phyloP scores from a whole-genome alignment of 352 stramenopile genomes.

The Globisporangium ultimum region DNA sequence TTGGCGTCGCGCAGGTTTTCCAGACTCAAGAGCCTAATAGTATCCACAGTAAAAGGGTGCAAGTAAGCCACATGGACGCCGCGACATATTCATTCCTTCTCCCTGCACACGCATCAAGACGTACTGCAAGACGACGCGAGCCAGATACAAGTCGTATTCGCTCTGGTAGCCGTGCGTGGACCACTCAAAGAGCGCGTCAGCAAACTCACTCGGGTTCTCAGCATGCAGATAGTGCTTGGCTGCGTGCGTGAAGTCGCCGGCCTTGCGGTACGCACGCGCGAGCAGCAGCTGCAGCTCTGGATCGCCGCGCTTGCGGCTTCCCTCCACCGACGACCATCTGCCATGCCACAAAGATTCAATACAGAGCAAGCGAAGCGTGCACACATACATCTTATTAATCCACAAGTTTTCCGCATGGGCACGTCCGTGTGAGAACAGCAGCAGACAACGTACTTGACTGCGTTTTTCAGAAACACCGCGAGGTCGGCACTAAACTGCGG shows the following conservation, averaged over 20 bases:
- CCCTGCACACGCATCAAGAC: conserved; percentile 14
- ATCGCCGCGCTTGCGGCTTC: conserved; percentile 71
- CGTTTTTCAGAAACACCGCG: conserved; percentile 67
- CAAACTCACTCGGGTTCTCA: conserved; percentile 68
- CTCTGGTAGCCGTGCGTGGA: conserved; percentile 70
- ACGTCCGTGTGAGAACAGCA: too few relatives aligned
- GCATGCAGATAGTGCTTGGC: conserved; percentile 81
- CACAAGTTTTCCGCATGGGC: neutral
- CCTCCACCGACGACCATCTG: conserved; percentile 66
- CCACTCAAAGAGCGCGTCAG: conserved; percentile 71
- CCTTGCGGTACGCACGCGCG: conserved; percentile 42
- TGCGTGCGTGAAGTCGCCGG: conserved; percentile 58
- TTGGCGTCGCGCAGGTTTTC: conserved; percentile 88
- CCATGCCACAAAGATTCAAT: neutral
- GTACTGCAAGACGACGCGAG: conserved; percentile 76
- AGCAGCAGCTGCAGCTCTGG: conserved; percentile 74
- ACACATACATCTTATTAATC: neutral
- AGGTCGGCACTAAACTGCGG: conserved; percentile 69
- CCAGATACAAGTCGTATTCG: conserved; percentile 78
- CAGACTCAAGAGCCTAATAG: conserved; percentile 60
- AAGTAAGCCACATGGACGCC: too few relatives aligned
- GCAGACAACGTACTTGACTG: conserved; percentile 57
- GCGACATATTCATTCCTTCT: too few relatives aligned
- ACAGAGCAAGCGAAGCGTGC: neutral
- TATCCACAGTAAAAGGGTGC: conserved; percentile 1